These are phyloP conservation scores for Gentiana dahurica DNA, from an alignment of 257 asterid species.

Conservation along the genomic window DNA sequence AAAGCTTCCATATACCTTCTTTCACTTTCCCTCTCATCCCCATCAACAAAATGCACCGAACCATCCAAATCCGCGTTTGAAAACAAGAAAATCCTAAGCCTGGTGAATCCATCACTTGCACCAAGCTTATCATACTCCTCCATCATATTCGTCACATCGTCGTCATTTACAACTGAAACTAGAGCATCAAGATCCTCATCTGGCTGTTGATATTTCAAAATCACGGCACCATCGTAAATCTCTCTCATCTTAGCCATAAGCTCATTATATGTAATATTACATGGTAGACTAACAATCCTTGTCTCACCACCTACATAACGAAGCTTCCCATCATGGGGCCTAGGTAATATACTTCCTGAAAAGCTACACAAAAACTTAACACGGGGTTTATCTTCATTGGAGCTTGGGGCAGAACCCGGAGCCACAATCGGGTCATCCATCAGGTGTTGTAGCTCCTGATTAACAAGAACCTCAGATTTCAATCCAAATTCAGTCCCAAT, in stretches of 20 bases:
- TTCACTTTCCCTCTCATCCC: constrained; percentile 88
- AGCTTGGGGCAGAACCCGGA: constrained; percentile 33
- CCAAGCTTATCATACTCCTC: constrained; percentile 97
- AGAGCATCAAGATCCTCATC: constrained; percentile 99
- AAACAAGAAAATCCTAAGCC: constrained; percentile 78
- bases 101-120: constrained; percentile 67
- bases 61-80: constrained; percentile 62
- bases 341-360: constrained; percentile 74
- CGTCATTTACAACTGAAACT: constrained; percentile 91
- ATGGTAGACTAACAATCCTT: constrained; percentile 67
- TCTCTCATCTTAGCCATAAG: constrained; percentile 90
- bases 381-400: constrained; percentile 58
- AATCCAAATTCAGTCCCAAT: constrained; percentile 15
- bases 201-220: constrained; percentile 90
- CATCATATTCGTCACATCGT: constrained; percentile 96
- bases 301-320: constrained; percentile 98
- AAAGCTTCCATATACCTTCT: constrained; percentile 93
- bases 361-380: constrained; percentile 92
- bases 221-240: constrained; percentile 62
- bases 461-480: constrained; percentile 16
- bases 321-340: constrained; percentile 97
- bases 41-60: constrained; percentile 62
- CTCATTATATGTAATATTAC: constrained; percentile 67
- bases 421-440: constrained; percentile 63
- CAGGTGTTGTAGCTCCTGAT: constrained; percentile 20